Evolutionary conservation across 345 rosid species (phyloP).

Genomic region (Clarkia xantiana): DNA sequence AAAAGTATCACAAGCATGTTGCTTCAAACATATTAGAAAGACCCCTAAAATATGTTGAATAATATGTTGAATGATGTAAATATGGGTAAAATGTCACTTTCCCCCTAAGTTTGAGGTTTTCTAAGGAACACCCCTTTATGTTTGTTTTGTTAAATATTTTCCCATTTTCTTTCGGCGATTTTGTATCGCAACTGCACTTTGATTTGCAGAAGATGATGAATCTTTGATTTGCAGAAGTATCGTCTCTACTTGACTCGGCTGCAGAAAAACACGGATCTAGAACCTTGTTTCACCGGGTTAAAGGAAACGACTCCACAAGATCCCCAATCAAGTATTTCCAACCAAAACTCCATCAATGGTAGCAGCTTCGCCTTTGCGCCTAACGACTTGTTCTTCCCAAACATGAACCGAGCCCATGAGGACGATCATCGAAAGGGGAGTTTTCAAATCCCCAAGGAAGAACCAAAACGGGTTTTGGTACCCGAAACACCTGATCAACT

Average conservation of each 20-base stretch:
- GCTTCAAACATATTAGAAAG: too few relatives aligned
- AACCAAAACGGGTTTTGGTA: constrained; percentile 21
- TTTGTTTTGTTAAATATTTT: too few relatives aligned
- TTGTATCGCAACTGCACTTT: too few relatives aligned
- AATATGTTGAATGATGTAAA: too few relatives aligned
- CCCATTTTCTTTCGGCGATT: too few relatives aligned
- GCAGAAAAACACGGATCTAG: constrained; percentile 53
- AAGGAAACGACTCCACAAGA: constrained; percentile 49
- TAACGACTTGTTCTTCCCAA: constrained; percentile 23
- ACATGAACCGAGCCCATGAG: constrained; percentile 23
- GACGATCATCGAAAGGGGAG: constrained; percentile 21
- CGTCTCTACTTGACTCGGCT: constrained; percentile 81
- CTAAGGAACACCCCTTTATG: too few relatives aligned
- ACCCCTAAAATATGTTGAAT: too few relatives aligned
- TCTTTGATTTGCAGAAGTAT: constrained; percentile 54
- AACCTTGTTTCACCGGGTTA: constrained; percentile 26
- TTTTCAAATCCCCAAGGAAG: constrained; percentile 26
- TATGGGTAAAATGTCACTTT: too few relatives aligned
- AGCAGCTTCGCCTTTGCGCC: constrained; percentile 27
- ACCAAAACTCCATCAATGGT: constrained; percentile 26
- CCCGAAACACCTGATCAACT: constrained; percentile 23
- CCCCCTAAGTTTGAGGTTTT: too few relatives aligned
- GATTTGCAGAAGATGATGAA: too few relatives aligned
- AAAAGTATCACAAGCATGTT: too few relatives aligned
- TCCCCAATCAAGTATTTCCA: constrained; percentile 18